A percentile compares a stretch with the other conserved stretches of the same genome.
phyloP scores from a whole-genome alignment of 2,329 filamentous ascomycete species.

The Talaromyces sp. region DNA sequence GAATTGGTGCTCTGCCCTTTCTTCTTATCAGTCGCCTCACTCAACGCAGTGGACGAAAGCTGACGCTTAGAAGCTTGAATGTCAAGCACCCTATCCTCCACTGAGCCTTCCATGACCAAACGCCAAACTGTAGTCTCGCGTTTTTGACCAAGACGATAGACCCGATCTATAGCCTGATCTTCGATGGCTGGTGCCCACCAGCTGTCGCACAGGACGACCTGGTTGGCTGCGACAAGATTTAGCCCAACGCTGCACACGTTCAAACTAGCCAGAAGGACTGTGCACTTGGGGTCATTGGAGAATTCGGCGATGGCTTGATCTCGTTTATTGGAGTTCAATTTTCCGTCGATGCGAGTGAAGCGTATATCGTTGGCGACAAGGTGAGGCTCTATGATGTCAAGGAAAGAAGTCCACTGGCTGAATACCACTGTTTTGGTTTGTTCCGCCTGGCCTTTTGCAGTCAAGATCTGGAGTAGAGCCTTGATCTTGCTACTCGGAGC shows the following conservation, averaged over 20 bases:
- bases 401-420: slow-evolving; percentile 73
- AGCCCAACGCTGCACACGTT: slow-evolving; percentile 79
- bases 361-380: slow-evolving; percentile 56
- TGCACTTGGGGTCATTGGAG: slow-evolving; percentile 61
- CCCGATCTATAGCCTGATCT: slow-evolving; percentile 83
- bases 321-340: slow-evolving; percentile 64
- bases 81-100: slow-evolving; percentile 74
- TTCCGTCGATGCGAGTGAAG: slow-evolving; percentile 72
- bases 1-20: slow-evolving; percentile 52
- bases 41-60: slow-evolving; percentile 72
- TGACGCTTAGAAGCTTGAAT: slow-evolving; percentile 75
- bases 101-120: slow-evolving; percentile 70
- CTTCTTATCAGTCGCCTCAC: slow-evolving; percentile 59
- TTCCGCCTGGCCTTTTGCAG: slow-evolving; percentile 59
- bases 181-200: slow-evolving; percentile 95
- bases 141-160: slow-evolving; percentile 79
- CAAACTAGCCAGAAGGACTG: slow-evolving; percentile 75
- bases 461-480: slow-evolving; percentile 68
- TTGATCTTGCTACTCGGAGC: slow-evolving; percentile 77
- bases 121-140: slow-evolving; percentile 73
- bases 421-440: slow-evolving; percentile 76
- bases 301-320: slow-evolving; percentile 66
- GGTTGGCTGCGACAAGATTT: slow-evolving; percentile 80
- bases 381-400: slow-evolving; percentile 69
- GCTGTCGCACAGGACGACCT: slow-evolving; percentile 74